Evolutionary conservation across 2,329 filamentous ascomycete species (phyloP), one percentile per base, ranked within the genome.

Genomic region (Juglanconis juglandina): DNA sequence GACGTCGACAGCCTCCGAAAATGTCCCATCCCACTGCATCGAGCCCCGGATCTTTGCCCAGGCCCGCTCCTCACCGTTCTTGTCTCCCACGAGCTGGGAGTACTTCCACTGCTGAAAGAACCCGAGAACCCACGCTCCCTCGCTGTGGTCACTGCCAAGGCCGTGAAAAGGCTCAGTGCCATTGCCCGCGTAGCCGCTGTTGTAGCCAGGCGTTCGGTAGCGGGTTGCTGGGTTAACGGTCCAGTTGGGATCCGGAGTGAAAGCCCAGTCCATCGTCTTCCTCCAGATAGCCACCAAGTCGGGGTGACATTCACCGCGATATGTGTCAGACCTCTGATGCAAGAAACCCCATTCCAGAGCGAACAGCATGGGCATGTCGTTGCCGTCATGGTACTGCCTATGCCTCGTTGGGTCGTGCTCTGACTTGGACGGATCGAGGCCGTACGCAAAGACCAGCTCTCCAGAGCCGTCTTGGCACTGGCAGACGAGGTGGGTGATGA

Each of bases 51-150:
- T 66, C 17, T 58, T 56, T 8, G 33, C 11, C 65, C 66, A 66
- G n/a, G 58, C 63, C n/a, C 53, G 35, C 4, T n/a, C 17, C 52
- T 59, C 51, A 4, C 33, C 44, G 3, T 2, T 33, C 13, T 2
- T 5, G 46, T 62, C 41, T 1, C 52, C 57, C 11, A 47, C 34
- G 9, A 57, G 51, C n/a, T 62, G 56, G 10, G 59, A 57, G 37
- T 61, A 67, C n/a, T 34, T 58, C 53, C 65, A 59, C 46, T 67
- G 62, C 41, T 67, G 65, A 35, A 62, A 65, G 53, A 66, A 65
- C 1, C 66, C 65, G 10, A 67, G 64, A 32, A 63, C 53, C 66
- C 66, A 67, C 1, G 65, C 52, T 0, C 64, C 66, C 4, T 53
- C 47, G 41, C 51, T 59, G 41, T 67, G 65, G 6, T 62, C 62